Percentiles rank a stretch among this genome's conserved stretches.
These are phyloP conservation scores for Cutaneotrichosporon arboriforme DNA, from an alignment of 1,284 basidiomycete genomes.

Conservation along the genomic window DNA sequence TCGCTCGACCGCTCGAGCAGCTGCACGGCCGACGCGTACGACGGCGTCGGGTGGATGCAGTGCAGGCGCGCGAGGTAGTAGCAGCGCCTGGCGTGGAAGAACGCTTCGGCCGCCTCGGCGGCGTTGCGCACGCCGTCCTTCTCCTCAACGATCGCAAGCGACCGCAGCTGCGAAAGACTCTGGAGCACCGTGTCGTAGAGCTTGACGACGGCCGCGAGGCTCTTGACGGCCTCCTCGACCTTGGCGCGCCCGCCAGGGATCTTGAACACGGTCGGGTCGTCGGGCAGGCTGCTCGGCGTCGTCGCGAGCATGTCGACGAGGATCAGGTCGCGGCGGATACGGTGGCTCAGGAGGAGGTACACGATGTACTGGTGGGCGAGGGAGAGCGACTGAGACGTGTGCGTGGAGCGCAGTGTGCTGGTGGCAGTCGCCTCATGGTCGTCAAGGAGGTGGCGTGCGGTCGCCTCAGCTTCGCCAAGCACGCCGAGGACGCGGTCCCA, in stretches of 20 bases:
- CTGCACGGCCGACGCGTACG: constrained; percentile 40
- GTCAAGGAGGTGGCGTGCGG: constrained; percentile 70
- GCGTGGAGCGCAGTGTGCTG: constrained; percentile 33
- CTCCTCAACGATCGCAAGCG: constrained; percentile 77
- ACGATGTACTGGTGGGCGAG: constrained; percentile 80
- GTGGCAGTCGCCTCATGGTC: constrained; percentile 56
- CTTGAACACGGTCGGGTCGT: constrained; percentile 35
- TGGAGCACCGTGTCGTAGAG: constrained; percentile 78
- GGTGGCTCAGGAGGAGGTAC: constrained; percentile 75
- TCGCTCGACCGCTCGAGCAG: constrained; percentile 32
- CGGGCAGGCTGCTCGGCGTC: constrained; percentile 31
- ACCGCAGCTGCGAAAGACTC: constrained; percentile 72
- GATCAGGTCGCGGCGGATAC: constrained; percentile 82
- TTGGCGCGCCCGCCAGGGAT: constrained; percentile 42
- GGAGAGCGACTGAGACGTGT: constrained; percentile 52
- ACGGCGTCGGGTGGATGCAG: constrained; percentile 43
- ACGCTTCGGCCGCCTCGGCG: constrained; percentile 67
- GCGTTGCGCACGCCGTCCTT: constrained; percentile 70
- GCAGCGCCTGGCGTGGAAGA: constrained; percentile 60
- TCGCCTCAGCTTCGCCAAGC: constrained; percentile 78
- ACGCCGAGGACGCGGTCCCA: constrained; percentile 78
- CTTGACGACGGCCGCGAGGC: constrained; percentile 72
- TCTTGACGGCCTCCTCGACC: constrained; percentile 56
- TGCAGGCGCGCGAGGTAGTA: constrained; percentile 45
- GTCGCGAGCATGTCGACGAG: constrained; percentile 62